phyloP scores from a whole-genome alignment of 208 protist genomes.

The Acanthamoeba sp. region DNA sequence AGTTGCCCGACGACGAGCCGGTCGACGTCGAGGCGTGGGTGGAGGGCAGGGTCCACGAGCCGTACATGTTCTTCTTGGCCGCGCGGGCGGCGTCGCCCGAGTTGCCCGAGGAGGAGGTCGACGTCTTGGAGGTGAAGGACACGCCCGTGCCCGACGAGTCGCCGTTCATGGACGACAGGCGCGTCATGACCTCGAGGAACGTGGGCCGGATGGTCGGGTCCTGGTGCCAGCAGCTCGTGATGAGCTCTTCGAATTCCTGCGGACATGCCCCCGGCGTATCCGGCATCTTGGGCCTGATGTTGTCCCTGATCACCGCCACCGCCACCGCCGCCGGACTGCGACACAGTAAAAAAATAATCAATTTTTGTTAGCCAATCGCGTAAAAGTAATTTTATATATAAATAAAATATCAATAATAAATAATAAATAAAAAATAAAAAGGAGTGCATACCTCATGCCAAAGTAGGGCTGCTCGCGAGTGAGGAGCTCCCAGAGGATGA shows the following conservation, averaged over 20 bases:
- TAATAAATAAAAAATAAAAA: too few relatives aligned
- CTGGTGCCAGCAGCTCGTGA: conserved; percentile 38
- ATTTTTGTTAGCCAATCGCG: too few relatives aligned
- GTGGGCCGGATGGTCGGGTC: conserved; percentile 42
- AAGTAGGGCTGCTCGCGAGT: conserved; percentile 55
- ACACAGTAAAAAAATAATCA: neutral
- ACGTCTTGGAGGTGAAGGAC: neutral
- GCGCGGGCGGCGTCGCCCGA: neutral
- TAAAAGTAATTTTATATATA: too few relatives aligned
- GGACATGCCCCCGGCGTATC: neutral
- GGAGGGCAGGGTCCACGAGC: neutral
- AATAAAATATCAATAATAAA: too few relatives aligned
- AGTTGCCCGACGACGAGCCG: neutral
- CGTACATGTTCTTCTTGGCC: neutral
- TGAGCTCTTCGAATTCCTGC: conserved; percentile 15
- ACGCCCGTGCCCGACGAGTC: neutral
- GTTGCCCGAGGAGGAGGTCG: neutral
- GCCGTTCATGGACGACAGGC: conserved; percentile 36
- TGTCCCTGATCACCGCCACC: conserved; percentile 21
- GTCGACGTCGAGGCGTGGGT: neutral
- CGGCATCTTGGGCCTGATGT: neutral
- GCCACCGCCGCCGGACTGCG: neutral
- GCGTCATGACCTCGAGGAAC: conserved; percentile 69
- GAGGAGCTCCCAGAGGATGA: conserved; percentile 70
- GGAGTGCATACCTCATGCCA: neutral